A percentile compares a stretch with the other conserved stretches of the same genome.
Conservation (phyloP, 176 grass and related monocot species). For the Sorghum bicolor region Sorghum_bicolor_NCBIv3 NC_012878.2:356501-357000, state of each 20-base stretch:
- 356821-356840: conserved; percentile 55
- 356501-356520: conserved; percentile 92
- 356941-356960: neutral
- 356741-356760: conserved; percentile 63
- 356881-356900: conserved; percentile 88
- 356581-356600: conserved; percentile 91
- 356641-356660: neutral
- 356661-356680: neutral
- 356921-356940: conserved; percentile 15
- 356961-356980: conserved; percentile 34
- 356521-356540: conserved; percentile 90
- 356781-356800: conserved; percentile 89
- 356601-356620: conserved; percentile 70
- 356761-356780: conserved; percentile 91
- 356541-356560: conserved; percentile 83
- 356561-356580: conserved; percentile 85
- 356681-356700: conserved; percentile 46
- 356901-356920: conserved; percentile 34
- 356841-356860: conserved; percentile 72
- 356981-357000: conserved; percentile 91
- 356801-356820: conserved; percentile 65
- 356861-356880: conserved; percentile 76
- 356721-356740: conserved; percentile 73
- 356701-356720: conserved; percentile 61
- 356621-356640: conserved; percentile 37